phyloP scores from a whole-genome alignment of 352 stramenopile species.

The Globisporangium okanoganense region DNA sequence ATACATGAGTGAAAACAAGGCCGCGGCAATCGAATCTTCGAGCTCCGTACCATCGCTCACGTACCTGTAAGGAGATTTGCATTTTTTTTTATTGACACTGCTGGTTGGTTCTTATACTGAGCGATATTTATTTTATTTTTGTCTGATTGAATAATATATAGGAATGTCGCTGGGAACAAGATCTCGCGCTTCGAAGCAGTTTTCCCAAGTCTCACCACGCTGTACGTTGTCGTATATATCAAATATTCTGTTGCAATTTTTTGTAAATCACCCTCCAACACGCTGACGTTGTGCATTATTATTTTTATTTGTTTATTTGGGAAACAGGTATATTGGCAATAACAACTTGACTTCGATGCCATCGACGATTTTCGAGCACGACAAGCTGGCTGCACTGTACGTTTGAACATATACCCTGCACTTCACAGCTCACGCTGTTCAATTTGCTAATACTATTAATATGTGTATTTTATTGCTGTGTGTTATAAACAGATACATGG shows the following conservation, averaged over 20 bases:
- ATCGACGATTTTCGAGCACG: neutral
- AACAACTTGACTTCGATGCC: neutral
- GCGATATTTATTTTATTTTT: too few species aligned
- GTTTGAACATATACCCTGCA: neutral
- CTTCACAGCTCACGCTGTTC: too few species aligned
- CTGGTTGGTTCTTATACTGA: too few species aligned
- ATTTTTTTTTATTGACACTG: neutral
- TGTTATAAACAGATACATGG: neutral
- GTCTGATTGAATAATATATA: neutral
- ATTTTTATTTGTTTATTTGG: too few species aligned
- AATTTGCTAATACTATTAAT: too few species aligned
- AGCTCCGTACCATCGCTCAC: neutral
- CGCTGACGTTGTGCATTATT: too few species aligned
- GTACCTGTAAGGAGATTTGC: neutral
- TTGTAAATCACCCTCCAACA: too few species aligned
- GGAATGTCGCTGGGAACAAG: conserved; percentile 47
- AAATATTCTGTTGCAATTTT: too few species aligned
- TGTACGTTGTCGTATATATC: conserved; percentile 32
- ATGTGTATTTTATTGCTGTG: too few species aligned
- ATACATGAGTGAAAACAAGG: neutral
- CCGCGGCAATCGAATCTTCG: neutral
- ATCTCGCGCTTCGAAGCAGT: conserved; percentile 35
- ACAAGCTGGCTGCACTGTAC: neutral
- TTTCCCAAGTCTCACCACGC: conserved; percentile 35
- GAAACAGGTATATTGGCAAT: neutral